Conservation (phyloP, 768 basidiomycete species). For the Nevesoporus exiguus region DNA sequence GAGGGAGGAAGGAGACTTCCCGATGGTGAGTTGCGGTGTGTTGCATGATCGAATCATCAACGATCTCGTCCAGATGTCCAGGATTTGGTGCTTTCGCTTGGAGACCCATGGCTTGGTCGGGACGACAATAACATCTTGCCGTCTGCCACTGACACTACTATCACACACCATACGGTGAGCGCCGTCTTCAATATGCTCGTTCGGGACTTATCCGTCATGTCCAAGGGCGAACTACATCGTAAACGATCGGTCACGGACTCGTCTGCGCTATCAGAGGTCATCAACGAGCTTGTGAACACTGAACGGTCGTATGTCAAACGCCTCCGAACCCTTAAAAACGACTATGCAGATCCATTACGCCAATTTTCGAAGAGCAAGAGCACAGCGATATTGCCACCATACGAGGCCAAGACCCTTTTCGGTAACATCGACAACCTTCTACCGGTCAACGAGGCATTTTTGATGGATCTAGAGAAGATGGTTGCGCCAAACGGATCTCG, state of each 20-base stretch:
- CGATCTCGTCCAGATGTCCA: conserved; percentile 57
- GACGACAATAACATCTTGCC: conserved; percentile 48
- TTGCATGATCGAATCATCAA: conserved; percentile 5
- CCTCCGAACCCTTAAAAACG: conserved; percentile 74
- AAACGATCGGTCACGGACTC: conserved; percentile 61
- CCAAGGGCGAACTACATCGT: conserved; percentile 34
- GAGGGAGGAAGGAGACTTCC: conserved; percentile 66
- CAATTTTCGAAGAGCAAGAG: conserved; percentile 80
- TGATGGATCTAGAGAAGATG: conserved; percentile 81
- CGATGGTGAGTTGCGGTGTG: conserved; percentile 46
- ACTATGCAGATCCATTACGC: conserved; percentile 90
- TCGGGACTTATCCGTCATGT: conserved; percentile 11
- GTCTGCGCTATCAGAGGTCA: conserved; percentile 64
- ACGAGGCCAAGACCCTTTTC: conserved; percentile 91
- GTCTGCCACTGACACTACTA: conserved; percentile 37
- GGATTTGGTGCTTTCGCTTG: conserved; percentile 74
- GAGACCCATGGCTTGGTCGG: conserved; percentile 56
- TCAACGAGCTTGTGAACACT: conserved; percentile 85
- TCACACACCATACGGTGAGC: conserved; percentile 45
- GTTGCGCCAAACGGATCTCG: conserved; percentile 53
- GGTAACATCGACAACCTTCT: conserved; percentile 90
- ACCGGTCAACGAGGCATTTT: conserved; percentile 85
- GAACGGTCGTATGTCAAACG: conserved; percentile 87
- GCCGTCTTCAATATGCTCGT: not conserved
- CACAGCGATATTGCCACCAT: conserved; percentile 82